Conservation (phyloP, 495 filamentous ascomycete genomes). For the Pyrenopolyporus hunteri region DNA sequence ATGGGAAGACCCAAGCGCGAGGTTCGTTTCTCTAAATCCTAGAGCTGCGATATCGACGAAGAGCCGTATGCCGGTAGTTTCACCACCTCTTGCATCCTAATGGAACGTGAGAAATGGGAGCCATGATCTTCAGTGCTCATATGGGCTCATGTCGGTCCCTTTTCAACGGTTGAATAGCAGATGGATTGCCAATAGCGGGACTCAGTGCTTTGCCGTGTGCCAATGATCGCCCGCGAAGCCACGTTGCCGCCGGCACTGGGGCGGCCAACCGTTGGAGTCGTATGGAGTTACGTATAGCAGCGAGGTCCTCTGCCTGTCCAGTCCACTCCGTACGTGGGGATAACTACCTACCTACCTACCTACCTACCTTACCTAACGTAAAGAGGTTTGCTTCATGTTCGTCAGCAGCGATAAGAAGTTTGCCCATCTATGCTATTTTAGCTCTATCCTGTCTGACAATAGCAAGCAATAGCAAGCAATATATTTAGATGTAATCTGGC, state of each 20-base stretch:
- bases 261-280: neutral
- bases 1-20: neutral
- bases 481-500: too few species aligned
- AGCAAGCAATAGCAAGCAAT: conserved; percentile 15
- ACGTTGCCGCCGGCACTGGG: conserved; percentile 32
- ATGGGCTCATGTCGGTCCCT: conserved; percentile 38
- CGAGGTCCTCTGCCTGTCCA: conserved; percentile 5
- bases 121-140: conserved; percentile 38
- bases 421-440: conserved; percentile 9
- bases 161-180: conserved; percentile 33
- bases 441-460: conserved; percentile 8
- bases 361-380: conserved; percentile 4
- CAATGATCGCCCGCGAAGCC: conserved; percentile 34
- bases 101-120: conserved; percentile 29
- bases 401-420: conserved; percentile 17
- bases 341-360: too few species aligned
- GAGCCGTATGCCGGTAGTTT: conserved; percentile 36
- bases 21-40: conserved; percentile 17
- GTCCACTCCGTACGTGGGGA: neutral
- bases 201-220: conserved; percentile 28
- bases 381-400: conserved; percentile 12
- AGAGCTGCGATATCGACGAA: conserved; percentile 11
- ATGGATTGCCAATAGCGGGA: conserved; percentile 27
- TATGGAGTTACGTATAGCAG: neutral
- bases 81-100: conserved; percentile 22